Evolutionary conservation across 805 yeast genomes (phyloP), one percentile per base, ranked within the genome.

Genomic region (Saccharomyces mikatae): DNA sequence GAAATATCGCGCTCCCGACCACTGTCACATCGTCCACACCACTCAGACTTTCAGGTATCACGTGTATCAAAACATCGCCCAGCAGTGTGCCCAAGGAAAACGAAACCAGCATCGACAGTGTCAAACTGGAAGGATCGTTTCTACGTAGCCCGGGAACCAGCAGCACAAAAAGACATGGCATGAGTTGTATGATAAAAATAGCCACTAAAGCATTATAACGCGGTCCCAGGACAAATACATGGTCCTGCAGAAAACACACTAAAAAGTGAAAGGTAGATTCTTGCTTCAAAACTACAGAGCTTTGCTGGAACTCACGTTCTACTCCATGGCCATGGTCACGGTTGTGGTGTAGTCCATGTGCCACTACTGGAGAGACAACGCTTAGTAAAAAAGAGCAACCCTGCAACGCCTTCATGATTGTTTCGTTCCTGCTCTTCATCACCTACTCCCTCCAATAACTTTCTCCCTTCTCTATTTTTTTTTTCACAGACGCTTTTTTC

Each of bases 51-150:
- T 84, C 87, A 2, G 94, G 94, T 49, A 87, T 68, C 55, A 87
- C 64, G 67, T 87, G 94, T 47, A 86, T 66, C 58, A 87, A 84
- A 1, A 86, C 82, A 64, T 86, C 92, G 48, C 92, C 92, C 36
- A 87, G 69, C 41, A 87, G 71, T 1, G 91, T 87, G 48, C 94
- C 94, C 49, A 83, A 78, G 13, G 92, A 91, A 71, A 87, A 86
- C 48, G 88, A 75, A 1, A 86, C 87, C 53, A 86, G 67, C 27
- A 79, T 64, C 9, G 81, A 73, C 41, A 84, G 69, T 31, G 58
- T 22, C 14, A 46, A n/a, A 48, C 56, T 50, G 29, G 52, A 48
- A 46, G 46, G 52, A 31, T 52, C 56, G 30, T 51, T 47, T n/a
- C 46, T 49, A 48, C 26, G 36, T n/a, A 62, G 54, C 0, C 83